Evolutionary conservation across 352 stramenopile species (phyloP), one percentile per base, ranked within the genome.

Genomic region (Blastocystis sp.): DNA sequence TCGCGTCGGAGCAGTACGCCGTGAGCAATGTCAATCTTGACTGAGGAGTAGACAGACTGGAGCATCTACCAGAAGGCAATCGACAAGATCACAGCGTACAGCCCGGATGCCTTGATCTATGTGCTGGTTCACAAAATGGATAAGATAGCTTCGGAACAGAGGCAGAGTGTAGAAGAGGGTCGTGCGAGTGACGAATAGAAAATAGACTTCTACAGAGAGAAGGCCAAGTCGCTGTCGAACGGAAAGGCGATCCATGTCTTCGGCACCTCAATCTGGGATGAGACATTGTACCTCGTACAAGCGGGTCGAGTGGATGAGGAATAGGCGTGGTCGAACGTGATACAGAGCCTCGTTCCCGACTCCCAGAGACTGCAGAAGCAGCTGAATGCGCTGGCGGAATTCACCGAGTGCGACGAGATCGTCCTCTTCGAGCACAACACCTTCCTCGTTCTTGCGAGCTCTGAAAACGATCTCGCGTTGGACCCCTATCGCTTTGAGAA

Each of bases 111-210:
- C n/a, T 95, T 97, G 71, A 96, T 99, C 62, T 99, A 99, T 91
- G 96, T 98, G 65, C 93, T 99, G 29, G 96, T 99, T 74, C 97
- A 99, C 93, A 99, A 99, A 93, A 99, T 99, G 97, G 97, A 90
- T 93, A 93, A 70, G 93, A 96, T 62, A 92, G 93, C 50, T 93
- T 94, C 92, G 60, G 92, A 93, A n/a, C 26, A 31, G 9, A 80
- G 70, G 63, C 24, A 19, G 35, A 55, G 59, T 13, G 59, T 76
- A 59, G 10, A 13, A 10, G 31, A 41, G 31, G 35, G 45, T 80
- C n/a, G 29, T 90, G 60, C 35, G 19, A 16, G 19, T 35, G 35
- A 74, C 35, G n/a, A 24, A 1, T 85, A 59, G 90, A 45, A 77
- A 24, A 3, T 81, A 26, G 69, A 63, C 82, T 67, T 63, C 89